These are phyloP conservation scores for Linnemannia hyalina DNA, from an alignment of 192 early-diverging fungal genomes.

Conservation along the genomic window DNA sequence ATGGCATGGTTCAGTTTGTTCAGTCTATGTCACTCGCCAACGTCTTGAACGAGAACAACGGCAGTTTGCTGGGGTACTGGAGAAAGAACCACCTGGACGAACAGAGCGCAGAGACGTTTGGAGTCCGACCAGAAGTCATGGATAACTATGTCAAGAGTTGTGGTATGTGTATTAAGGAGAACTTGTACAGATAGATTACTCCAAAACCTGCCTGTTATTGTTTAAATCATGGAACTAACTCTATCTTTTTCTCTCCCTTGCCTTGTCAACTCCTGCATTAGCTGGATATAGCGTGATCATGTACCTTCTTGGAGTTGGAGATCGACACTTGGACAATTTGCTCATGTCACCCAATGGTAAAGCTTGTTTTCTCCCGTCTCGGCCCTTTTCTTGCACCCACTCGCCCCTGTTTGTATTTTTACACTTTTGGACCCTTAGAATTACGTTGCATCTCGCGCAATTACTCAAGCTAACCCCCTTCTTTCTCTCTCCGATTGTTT, in stretches of 20 bases:
- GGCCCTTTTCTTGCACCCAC: neutral
- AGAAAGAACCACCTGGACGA: slow-evolving; percentile 79
- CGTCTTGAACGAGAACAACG: slow-evolving; percentile 88
- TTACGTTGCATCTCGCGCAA: neutral
- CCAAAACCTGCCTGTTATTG: neutral
- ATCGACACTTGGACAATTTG: slow-evolving; percentile 98
- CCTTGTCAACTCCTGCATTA: slow-evolving; percentile 40
- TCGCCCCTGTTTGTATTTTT: slow-evolving; percentile 3
- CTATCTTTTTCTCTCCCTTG: neutral
- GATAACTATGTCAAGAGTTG: slow-evolving; percentile 97
- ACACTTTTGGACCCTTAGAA: neutral
- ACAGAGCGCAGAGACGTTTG: slow-evolving; percentile 68
- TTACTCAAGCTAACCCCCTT: neutral
- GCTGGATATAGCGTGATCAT: slow-evolving; percentile 99
- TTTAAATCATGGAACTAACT: neutral
- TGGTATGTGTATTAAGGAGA: slow-evolving; percentile 63
- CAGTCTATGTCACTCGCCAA: slow-evolving; percentile 90
- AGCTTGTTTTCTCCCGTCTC: neutral
- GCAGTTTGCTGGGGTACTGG: slow-evolving; percentile 86
- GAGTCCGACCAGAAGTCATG: slow-evolving; percentile 83
- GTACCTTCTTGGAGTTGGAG: slow-evolving; percentile 97
- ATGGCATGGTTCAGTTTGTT: slow-evolving; percentile 96
- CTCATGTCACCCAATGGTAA: slow-evolving; percentile 88
- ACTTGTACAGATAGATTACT: neutral
- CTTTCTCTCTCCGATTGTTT: neutral